Evolutionary conservation across 805 yeast species (phyloP), one percentile per base, ranked within the genome.

Genomic region (Nakazawaea ishiwadae): DNA sequence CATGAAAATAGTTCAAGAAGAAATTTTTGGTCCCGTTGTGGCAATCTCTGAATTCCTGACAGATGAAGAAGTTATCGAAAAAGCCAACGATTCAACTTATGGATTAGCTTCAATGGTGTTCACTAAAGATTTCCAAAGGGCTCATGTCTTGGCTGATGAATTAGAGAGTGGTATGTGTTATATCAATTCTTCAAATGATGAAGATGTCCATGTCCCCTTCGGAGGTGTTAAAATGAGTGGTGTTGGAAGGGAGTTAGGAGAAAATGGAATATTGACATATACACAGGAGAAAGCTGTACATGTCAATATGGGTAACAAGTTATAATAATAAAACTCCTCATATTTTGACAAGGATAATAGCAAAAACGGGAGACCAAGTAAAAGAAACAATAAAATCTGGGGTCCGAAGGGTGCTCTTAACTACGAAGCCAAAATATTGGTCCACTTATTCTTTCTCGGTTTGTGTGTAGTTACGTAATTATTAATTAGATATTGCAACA

Each of bases 11-110:
- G 83, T 81, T 44, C 71, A 71, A 49, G 95, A 87, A 61, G 96
- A 87, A 63, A 85, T 87, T 44, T 87, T 87, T 60, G 96, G 96
- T 15, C 96, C 96, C 12, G 96, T 87, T 26, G 87, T 81, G 19
- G 69, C 79, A 6, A 68, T 83, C 27, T 76, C 81, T 44, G 77
- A 75, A 60, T 87, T 87, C 64, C 56, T 65, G 28, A 66, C 79
- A 23, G 83, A 79, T 49, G 82, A 77, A 37, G 90, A 86, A 54
- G 95, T 78, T 4, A 48, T 87, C 20, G 65, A 60, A 47, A 70
- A 69, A 45, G 95, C 95, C 50, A 87, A 87, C 60, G 76, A 75
- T 51, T 72, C 88, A 9, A 71, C 71, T 39, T 87, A 85, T 56
- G 96, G 96, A 5, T 74, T 87, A 43, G 95, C 90, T 8, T 86